Percentiles rank a stretch among this genome's conserved stretches.
Evolutionary conservation across 1,284 basidiomycete species (phyloP).

Genomic region (Leccinum proliferum): DNA sequence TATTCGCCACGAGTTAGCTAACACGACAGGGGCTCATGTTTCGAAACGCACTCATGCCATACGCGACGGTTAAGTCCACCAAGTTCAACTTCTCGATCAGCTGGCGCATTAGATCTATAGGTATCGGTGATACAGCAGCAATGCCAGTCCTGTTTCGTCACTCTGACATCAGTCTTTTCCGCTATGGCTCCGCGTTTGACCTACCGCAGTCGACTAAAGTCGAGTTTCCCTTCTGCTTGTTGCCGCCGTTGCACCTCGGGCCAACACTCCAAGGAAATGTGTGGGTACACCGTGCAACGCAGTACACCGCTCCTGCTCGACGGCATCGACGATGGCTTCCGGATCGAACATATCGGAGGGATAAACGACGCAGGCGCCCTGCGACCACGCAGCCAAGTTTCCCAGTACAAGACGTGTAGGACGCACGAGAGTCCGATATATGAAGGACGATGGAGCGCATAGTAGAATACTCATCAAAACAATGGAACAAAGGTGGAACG

Average conservation of each 20-base stretch:
- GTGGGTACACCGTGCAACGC: conserved; percentile 83
- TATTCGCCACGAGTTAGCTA: conserved; percentile 27
- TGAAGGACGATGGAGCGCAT: neutral
- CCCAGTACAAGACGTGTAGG: conserved; percentile 69
- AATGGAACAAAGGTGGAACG: conserved; percentile 77
- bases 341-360: conserved; percentile 65
- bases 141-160: conserved; percentile 61
- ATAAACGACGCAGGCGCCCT: conserved; percentile 72
- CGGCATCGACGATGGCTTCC: conserved; percentile 57
- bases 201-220: conserved; percentile 52
- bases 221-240: conserved; percentile 38
- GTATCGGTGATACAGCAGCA: conserved; percentile 73
- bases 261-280: conserved; percentile 72
- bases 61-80: conserved; percentile 70
- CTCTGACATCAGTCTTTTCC: neutral
- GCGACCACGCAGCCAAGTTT: conserved; percentile 75
- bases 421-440: conserved; percentile 9
- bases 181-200: conserved; percentile 4
- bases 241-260: conserved; percentile 54
- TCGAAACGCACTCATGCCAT: conserved; percentile 70
- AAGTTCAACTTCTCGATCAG: conserved; percentile 65
- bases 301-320: conserved; percentile 68
- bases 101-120: conserved; percentile 73
- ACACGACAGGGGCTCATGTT: neutral
- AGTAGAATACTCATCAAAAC: conserved; percentile 68